Percentiles rank a stretch among this genome's conserved stretches.
Evolutionary conservation across 352 stramenopile species (phyloP).

Genomic region (Globisporangium spinosum): DNA sequence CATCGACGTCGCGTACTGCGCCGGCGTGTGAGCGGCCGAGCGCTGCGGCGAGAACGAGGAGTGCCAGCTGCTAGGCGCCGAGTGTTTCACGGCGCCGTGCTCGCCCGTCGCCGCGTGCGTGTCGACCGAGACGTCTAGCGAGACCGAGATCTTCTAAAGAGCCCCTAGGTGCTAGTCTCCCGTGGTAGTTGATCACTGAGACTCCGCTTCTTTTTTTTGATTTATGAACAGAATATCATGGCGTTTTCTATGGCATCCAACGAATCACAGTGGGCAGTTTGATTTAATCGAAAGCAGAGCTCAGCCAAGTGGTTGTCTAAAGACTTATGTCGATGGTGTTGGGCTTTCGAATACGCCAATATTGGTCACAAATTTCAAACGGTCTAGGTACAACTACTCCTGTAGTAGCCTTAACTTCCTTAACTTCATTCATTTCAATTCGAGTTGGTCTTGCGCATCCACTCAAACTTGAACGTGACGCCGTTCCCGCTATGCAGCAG

Average conservation of each 20-base stretch:
- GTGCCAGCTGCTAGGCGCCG: constrained; percentile 39
- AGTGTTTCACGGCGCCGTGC: constrained; percentile 57
- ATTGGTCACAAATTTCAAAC: too few relatives aligned
- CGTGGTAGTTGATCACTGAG: too few relatives aligned
- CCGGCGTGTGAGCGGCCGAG: constrained; percentile 45
- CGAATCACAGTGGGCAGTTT: too few relatives aligned
- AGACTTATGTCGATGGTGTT: too few relatives aligned
- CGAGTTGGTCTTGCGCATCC: background rate
- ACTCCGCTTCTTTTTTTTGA: background rate
- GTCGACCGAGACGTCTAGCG: constrained; percentile 23
- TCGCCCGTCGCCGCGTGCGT: constrained; percentile 56
- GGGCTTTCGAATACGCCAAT: too few relatives aligned
- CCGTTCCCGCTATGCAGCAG: constrained; percentile 28
- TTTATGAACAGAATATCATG: background rate
- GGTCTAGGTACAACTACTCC: too few relatives aligned
- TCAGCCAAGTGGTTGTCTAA: too few relatives aligned
- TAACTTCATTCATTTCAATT: background rate
- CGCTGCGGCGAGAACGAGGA: constrained; percentile 41
- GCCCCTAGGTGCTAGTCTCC: background rate
- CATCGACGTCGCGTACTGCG: constrained; percentile 39
- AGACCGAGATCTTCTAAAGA: constrained; percentile 20
- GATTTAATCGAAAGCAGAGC: too few relatives aligned
- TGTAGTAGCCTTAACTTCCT: too few relatives aligned
- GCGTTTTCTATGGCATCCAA: too few relatives aligned
- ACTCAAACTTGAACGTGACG: constrained; percentile 14